phyloP scores from a whole-genome alignment of 73 alveolate species.

The Stentor roeselii region DNA sequence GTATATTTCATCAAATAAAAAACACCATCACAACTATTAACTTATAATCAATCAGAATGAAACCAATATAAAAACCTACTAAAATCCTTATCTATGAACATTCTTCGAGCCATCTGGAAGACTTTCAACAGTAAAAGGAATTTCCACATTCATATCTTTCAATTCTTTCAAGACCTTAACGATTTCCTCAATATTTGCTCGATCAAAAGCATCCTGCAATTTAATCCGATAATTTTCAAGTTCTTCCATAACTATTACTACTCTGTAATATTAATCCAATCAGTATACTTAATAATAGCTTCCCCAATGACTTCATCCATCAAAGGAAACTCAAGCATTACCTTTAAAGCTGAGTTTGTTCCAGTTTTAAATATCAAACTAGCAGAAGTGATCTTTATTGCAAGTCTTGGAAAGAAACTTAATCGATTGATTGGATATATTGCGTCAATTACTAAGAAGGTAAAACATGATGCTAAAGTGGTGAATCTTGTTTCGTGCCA shows the following conservation, averaged over 20 bases:
- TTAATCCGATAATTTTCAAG: neutral
- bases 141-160: neutral
- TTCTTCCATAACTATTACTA: neutral
- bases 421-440: neutral
- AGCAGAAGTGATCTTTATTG: neutral
- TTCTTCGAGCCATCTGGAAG: too few relatives aligned
- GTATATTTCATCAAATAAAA: too few relatives aligned
- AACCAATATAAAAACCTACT: too few relatives aligned
- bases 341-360: neutral
- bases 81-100: too few relatives aligned
- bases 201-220: neutral
- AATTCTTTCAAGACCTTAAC: neutral
- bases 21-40: too few relatives aligned
- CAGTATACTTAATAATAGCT: neutral
- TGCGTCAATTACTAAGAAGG: neutral
- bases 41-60: too few relatives aligned
- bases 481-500: neutral
- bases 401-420: neutral
- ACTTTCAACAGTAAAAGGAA: neutral
- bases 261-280: neutral
- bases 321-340: neutral
- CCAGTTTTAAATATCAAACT: neutral
- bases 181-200: neutral
- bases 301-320: neutral
- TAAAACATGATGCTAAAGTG: neutral